phyloP scores from a whole-genome alignment of 2,329 filamentous ascomycete species.

The Ophiostoma sp. region DNA sequence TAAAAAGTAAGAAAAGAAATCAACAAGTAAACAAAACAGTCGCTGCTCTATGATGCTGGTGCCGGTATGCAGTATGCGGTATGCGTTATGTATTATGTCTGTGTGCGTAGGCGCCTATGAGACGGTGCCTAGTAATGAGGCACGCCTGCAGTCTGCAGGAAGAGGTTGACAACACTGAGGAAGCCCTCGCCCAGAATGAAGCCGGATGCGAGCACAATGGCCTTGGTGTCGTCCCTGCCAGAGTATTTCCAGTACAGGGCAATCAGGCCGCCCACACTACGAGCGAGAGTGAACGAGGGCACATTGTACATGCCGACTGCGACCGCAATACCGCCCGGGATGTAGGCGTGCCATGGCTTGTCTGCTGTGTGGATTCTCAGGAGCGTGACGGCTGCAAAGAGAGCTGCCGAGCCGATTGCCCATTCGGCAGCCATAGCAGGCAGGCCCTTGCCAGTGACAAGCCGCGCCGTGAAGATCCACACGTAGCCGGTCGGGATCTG shows the following conservation, averaged over 20 bases:
- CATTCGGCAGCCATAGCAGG: conserved; percentile 79
- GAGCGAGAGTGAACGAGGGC: conserved; percentile 86
- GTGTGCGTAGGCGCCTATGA: not conserved
- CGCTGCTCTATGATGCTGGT: conserved; percentile 11
- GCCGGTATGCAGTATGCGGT: too few species aligned
- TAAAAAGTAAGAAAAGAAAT: not conserved
- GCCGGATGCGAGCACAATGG: conserved; percentile 86
- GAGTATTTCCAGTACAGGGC: conserved; percentile 71
- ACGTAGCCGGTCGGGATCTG: conserved; percentile 93
- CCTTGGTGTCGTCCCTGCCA: conserved; percentile 59
- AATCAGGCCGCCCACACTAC: conserved; percentile 69
- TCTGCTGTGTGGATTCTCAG: conserved; percentile 57
- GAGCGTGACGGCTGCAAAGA: conserved; percentile 69
- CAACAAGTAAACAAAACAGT: conserved; percentile 6
- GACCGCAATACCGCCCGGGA: conserved; percentile 92
- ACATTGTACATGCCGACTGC: conserved; percentile 98
- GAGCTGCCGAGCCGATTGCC: conserved; percentile 64
- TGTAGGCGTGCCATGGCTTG: conserved; percentile 63
- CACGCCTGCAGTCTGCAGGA: conserved; percentile 62
- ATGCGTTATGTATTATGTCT: not conserved
- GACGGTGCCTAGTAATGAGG: conserved; percentile 24
- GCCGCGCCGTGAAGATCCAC: conserved; percentile 91
- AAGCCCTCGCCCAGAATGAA: conserved; percentile 91
- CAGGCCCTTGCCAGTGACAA: conserved; percentile 86
- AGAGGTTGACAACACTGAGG: conserved; percentile 82